Conservation (phyloP, 2,329 filamentous ascomycete species). For the Paecilomyces dactylethromorphus region DNA sequence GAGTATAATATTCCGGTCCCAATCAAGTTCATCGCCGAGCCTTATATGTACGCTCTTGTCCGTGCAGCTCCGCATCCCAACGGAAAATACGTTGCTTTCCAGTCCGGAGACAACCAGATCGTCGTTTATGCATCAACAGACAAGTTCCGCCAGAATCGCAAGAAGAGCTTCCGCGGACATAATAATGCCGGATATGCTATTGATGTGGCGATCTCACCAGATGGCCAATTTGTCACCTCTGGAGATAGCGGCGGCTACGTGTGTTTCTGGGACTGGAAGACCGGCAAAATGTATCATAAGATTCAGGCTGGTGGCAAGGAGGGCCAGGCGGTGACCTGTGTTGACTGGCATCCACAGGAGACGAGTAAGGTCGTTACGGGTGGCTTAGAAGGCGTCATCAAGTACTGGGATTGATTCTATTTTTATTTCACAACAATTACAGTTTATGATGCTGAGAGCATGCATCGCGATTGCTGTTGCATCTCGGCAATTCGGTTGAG, state of each 20-base stretch:
- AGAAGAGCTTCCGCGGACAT: constrained; percentile 93
- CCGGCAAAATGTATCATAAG: constrained; percentile 98
- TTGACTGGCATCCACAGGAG: constrained; percentile 97
- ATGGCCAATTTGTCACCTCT: constrained; percentile 82
- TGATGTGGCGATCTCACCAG: constrained; percentile 79
- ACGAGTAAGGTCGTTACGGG: constrained; percentile 89
- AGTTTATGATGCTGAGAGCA: neutral
- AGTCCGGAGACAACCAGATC: constrained; percentile 92
- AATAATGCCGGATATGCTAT: constrained; percentile 93
- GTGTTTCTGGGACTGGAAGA: constrained; percentile 99
- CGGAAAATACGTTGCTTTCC: constrained; percentile 91
- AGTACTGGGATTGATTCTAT: constrained; percentile 77
- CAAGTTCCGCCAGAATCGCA: constrained; percentile 94
- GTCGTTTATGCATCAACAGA: constrained; percentile 91
- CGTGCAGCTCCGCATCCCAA: constrained; percentile 77
- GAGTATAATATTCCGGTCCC: constrained; percentile 98
- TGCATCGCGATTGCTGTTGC: neutral
- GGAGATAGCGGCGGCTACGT: constrained; percentile 86
- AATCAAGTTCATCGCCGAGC: constrained; percentile 96
- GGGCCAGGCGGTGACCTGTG: constrained; percentile 73
- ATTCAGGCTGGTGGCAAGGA: constrained; percentile 63
- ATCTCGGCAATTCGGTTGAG: neutral
- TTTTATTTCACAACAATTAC: neutral
- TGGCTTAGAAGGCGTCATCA: constrained; percentile 79
- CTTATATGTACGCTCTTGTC: constrained; percentile 96